Conservation (phyloP, 768 basidiomycete genomes). For the Agrocybe chaxingu region DNA sequence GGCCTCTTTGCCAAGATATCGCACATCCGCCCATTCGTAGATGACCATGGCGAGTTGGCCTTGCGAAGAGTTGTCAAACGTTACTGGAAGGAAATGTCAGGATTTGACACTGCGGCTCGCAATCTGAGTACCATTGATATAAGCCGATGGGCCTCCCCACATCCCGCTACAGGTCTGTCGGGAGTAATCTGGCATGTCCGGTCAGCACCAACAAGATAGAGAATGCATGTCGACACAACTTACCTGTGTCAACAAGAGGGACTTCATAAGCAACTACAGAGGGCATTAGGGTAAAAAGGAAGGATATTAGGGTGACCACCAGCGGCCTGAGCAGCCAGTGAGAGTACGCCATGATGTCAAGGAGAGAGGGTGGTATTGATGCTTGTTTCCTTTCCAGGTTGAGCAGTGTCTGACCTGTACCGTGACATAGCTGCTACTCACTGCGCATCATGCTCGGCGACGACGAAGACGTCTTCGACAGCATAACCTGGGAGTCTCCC, state of each 20-base stretch:
- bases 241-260: slow-evolving; percentile 61
- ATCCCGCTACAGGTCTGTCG: slow-evolving; percentile 95
- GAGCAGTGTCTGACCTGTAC: slow-evolving; percentile 11
- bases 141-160: slow-evolving; percentile 78
- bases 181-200: slow-evolving; percentile 52
- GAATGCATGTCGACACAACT: slow-evolving; percentile 8
- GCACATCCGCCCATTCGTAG: slow-evolving; percentile 91
- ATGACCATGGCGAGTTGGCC: slow-evolving; percentile 94
- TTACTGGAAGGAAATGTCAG: slow-evolving; percentile 41
- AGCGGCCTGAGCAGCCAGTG: slow-evolving; percentile 18
- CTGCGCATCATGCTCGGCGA: slow-evolving; percentile 65
- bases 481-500: slow-evolving; percentile 86
- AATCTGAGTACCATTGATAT: slow-evolving; percentile 73
- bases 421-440: slow-evolving; percentile 17
- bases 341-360: slow-evolving; percentile 20
- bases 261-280: slow-evolving; percentile 54
- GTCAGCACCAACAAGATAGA: slow-evolving; percentile 3
- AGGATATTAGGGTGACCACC: slow-evolving; percentile 21
- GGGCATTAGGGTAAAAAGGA: slow-evolving; percentile 30
- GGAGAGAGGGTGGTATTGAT: slow-evolving; percentile 26
- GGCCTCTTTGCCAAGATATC: slow-evolving; percentile 72
- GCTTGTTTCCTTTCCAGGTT: slow-evolving; percentile 27
- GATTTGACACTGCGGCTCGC: not conserved
- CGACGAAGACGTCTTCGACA: slow-evolving; percentile 90
- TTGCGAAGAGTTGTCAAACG: slow-evolving; percentile 72